Evolutionary conservation across 768 basidiomycete genomes (phyloP).

Genomic region (Strobilomyces dryophilus): DNA sequence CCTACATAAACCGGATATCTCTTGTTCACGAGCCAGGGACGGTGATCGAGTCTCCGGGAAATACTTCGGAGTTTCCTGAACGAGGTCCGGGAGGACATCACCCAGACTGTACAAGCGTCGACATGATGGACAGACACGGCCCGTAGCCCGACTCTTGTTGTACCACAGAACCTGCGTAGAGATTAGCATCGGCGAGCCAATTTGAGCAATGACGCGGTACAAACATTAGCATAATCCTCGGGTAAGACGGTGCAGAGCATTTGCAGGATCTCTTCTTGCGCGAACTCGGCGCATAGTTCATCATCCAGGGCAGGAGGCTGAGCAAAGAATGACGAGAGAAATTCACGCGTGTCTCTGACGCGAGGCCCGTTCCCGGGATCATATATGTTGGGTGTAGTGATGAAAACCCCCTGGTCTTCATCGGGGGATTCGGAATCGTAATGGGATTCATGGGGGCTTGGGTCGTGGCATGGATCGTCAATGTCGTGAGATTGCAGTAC

Average conservation of each 20-base stretch:
- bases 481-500: background rate
- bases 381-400: constrained; percentile 58
- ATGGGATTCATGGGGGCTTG: constrained; percentile 1
- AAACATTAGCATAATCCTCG: constrained; percentile 65
- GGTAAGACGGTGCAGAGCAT: constrained; percentile 70
- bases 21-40: constrained; percentile 54
- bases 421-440: background rate
- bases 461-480: constrained; percentile 8
- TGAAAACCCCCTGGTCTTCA: constrained; percentile 17
- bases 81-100: constrained; percentile 53
- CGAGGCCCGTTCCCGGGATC: constrained; percentile 80
- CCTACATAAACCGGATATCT: constrained; percentile 76
- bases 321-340: constrained; percentile 65
- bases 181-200: background rate
- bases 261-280: constrained; percentile 67
- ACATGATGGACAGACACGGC: constrained; percentile 77
- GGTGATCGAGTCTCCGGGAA: constrained; percentile 29
- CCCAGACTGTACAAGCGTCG: constrained; percentile 67
- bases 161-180: constrained; percentile 69
- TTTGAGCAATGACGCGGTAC: constrained; percentile 41
- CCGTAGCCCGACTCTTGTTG: constrained; percentile 70
- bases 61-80: constrained; percentile 22
- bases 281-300: constrained; percentile 71
- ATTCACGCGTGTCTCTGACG: constrained; percentile 61
- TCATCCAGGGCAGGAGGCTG: constrained; percentile 60